Conservation (phyloP, 805 yeast species). For the Lachancea kluyveri region DNA sequence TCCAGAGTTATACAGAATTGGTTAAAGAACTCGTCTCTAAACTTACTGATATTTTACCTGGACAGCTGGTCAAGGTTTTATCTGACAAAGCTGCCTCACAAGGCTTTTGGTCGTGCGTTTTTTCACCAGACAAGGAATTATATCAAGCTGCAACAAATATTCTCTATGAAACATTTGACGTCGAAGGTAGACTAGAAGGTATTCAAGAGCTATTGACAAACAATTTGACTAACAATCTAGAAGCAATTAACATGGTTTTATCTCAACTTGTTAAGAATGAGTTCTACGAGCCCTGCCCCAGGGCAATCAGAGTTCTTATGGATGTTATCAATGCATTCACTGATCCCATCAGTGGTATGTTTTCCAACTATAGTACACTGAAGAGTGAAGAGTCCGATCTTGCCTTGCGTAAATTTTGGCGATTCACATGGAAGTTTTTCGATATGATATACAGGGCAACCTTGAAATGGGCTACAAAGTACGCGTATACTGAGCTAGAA, state of each 20-base stretch:
- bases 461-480: slow-evolving; percentile 65
- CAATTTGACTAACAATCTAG: slow-evolving; percentile 40
- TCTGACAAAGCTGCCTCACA: slow-evolving; percentile 38
- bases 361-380: slow-evolving; percentile 27
- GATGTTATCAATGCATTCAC: slow-evolving; percentile 60
- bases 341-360: slow-evolving; percentile 61
- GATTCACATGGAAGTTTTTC: slow-evolving; percentile 62
- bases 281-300: slow-evolving; percentile 67
- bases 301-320: slow-evolving; percentile 66
- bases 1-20: slow-evolving; percentile 23
- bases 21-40: slow-evolving; percentile 34
- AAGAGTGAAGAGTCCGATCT: slow-evolving; percentile 20
- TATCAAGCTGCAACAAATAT: slow-evolving; percentile 68
- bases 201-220: slow-evolving; percentile 46
- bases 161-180: slow-evolving; percentile 71
- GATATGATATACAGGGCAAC: slow-evolving; percentile 63
- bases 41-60: slow-evolving; percentile 35
- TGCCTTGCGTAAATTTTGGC: slow-evolving; percentile 52
- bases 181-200: slow-evolving; percentile 73
- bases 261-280: slow-evolving; percentile 39
- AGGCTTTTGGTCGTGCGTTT: slow-evolving; percentile 72
- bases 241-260: slow-evolving; percentile 43
- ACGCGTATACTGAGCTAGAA: slow-evolving; percentile 49
- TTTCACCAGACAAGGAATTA: slow-evolving; percentile 51
- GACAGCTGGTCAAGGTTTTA: slow-evolving; percentile 35